phyloP scores from a whole-genome alignment of 2,329 filamentous ascomycete genomes.

The Colletotrichum trifolii region DNA sequence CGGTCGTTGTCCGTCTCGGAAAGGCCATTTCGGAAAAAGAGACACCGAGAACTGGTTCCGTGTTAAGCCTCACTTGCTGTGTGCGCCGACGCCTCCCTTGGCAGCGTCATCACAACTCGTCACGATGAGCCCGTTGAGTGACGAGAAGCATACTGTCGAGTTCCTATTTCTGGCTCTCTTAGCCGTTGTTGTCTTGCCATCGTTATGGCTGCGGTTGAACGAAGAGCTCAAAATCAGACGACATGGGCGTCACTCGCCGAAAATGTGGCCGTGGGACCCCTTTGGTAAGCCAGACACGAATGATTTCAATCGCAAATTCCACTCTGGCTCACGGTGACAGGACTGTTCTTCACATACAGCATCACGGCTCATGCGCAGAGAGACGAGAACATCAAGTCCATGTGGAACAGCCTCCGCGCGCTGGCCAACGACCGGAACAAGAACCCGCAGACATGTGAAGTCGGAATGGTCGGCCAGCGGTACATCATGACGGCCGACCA shows the following conservation, averaged over 20 bases:
- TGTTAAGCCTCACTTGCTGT: too few species aligned
- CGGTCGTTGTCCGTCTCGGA: too few species aligned
- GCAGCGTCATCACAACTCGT: too few species aligned
- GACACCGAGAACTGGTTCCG: too few species aligned
- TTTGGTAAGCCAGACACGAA: background rate
- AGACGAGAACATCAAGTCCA: conserved; percentile 19
- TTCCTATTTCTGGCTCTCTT: background rate
- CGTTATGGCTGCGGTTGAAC: background rate
- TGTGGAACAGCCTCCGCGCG: background rate
- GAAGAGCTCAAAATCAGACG: background rate
- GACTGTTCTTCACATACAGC: background rate
- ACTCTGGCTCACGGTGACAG: background rate
- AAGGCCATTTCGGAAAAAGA: too few species aligned
- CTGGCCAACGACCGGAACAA: background rate
- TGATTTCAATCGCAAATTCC: too few species aligned
- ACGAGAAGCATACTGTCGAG: background rate
- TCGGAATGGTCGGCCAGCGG: conserved; percentile 9
- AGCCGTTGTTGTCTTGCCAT: background rate
- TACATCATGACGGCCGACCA: conserved; percentile 61
- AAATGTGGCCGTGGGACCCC: conserved; percentile 3
- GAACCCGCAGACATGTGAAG: conserved; percentile 18
- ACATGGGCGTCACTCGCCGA: background rate
- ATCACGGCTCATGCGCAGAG: conserved; percentile 12
- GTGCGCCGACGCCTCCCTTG: too few species aligned
- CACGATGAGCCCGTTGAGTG: background rate